Evolutionary conservation across 202 grass and related monocot genomes (phyloP).

Genomic region (Elaeis oleifera): DNA sequence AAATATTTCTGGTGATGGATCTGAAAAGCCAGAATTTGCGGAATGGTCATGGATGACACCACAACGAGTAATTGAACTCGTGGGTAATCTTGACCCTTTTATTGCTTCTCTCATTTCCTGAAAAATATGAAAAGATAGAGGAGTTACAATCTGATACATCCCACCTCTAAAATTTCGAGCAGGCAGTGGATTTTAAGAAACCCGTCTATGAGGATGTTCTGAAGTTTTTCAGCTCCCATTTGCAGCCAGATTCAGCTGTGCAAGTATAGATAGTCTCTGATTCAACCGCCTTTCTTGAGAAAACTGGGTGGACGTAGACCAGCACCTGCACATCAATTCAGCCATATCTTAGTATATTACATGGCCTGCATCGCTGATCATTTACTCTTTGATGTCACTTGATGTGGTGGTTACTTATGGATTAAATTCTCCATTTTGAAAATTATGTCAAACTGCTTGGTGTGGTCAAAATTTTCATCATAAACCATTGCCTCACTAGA

Average conservation of each 20-base stretch:
- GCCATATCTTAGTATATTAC: no score
- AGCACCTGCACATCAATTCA: no score
- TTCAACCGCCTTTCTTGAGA: no score
- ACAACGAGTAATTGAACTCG: slow-evolving; percentile 74
- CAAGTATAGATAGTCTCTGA: neutral
- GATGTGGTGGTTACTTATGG: no score
- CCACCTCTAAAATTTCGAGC: slow-evolving; percentile 15
- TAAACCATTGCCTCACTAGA: no score
- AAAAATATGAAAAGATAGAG: neutral
- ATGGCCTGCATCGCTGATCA: no score
- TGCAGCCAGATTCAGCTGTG: slow-evolving; percentile 42
- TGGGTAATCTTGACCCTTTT: slow-evolving; percentile 16
- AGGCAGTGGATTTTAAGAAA: slow-evolving; percentile 85
- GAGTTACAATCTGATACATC: neutral
- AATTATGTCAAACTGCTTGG: no score
- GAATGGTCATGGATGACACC: slow-evolving; percentile 80
- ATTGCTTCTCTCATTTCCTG: neutral
- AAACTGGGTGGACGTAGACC: no score
- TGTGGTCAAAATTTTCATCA: no score
- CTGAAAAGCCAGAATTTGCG: slow-evolving; percentile 87
- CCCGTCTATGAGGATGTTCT: slow-evolving; percentile 74
- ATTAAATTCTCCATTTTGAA: no score
- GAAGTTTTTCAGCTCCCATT: slow-evolving; percentile 52
- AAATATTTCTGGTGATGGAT: slow-evolving; percentile 75
- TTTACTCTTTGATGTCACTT: no score